Evolutionary conservation across 192 early-diverging fungal genomes (phyloP).

Genomic region (Dissophora ornata): DNA sequence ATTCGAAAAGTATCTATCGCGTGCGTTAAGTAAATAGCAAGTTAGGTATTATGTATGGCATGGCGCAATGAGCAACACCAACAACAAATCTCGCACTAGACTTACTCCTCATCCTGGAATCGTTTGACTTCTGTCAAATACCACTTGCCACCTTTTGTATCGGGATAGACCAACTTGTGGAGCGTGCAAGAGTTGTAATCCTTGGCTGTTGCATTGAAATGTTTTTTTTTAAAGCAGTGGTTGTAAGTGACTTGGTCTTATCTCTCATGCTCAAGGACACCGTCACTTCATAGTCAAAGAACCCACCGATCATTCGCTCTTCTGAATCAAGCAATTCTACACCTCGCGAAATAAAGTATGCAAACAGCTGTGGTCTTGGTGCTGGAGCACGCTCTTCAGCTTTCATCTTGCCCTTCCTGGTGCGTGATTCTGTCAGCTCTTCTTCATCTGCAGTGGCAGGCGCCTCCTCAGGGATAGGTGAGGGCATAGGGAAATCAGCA

Average conservation of each 20-base stretch:
- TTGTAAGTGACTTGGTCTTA: too few relatives aligned
- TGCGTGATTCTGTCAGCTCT: slow-evolving; percentile 36
- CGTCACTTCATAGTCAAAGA: too few relatives aligned
- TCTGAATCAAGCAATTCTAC: slow-evolving; percentile 91
- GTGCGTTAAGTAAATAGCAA: too few relatives aligned
- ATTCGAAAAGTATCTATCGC: slow-evolving; percentile 81
- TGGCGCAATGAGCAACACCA: too few relatives aligned
- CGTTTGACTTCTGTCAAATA: slow-evolving; percentile 79
- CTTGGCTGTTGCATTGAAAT: slow-evolving; percentile 59
- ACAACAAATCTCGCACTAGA: slow-evolving; percentile 15
- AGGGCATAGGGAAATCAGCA: slow-evolving; percentile 66
- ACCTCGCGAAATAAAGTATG: slow-evolving; percentile 89
- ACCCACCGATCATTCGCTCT: slow-evolving; percentile 74
- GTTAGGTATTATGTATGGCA: neutral
- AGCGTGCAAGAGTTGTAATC: slow-evolving; percentile 89
- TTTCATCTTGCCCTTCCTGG: slow-evolving; percentile 46
- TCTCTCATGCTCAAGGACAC: too few relatives aligned
- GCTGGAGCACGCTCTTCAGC: slow-evolving; percentile 9
- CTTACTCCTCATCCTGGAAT: slow-evolving; percentile 84
- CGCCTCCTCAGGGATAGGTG: slow-evolving; percentile 51
- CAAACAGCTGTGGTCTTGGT: slow-evolving; percentile 57
- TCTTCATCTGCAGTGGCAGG: slow-evolving; percentile 30
- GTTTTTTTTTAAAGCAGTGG: too few relatives aligned
- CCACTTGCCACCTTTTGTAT: slow-evolving; percentile 73
- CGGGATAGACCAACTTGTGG: slow-evolving; percentile 89